Conservation (phyloP, 2,329 filamentous ascomycete genomes). For the Claviceps purpurea region DNA sequence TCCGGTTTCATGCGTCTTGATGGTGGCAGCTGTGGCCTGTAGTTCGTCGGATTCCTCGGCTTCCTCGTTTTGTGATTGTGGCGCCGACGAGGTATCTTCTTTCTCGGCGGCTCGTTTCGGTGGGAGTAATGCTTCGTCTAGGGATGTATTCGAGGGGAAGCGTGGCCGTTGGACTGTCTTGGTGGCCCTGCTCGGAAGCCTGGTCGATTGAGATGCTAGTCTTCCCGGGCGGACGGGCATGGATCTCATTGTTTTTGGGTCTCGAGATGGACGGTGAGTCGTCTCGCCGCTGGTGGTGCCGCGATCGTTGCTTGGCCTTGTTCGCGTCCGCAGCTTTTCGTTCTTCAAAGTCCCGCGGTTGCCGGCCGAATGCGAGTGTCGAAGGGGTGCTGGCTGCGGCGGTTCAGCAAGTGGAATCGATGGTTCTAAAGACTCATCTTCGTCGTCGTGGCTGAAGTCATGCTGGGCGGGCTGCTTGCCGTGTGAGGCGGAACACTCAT, state of each 20-base stretch:
- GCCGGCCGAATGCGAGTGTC: slow-evolving; percentile 36
- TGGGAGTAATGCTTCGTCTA: slow-evolving; percentile 21
- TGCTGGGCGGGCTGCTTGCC: slow-evolving; percentile 16
- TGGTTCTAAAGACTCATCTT: slow-evolving; percentile 17
- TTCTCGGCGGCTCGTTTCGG: slow-evolving; percentile 5
- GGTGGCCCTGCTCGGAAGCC: slow-evolving; percentile 1
- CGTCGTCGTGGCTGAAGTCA: slow-evolving; percentile 9
- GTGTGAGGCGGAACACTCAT: slow-evolving; percentile 28
- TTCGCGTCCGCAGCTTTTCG: slow-evolving; percentile 13
- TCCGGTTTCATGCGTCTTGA: not conserved
- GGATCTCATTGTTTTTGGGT: slow-evolving; percentile 13
- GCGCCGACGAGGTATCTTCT: slow-evolving; percentile 5
- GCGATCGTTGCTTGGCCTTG: slow-evolving; percentile 28
- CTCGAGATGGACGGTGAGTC: slow-evolving; percentile 20
- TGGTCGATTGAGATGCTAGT: slow-evolving; percentile 2
- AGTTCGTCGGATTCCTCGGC: not conserved
- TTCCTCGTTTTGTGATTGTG: slow-evolving; percentile 1
- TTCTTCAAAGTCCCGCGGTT: slow-evolving; percentile 25
- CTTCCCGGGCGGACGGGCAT: slow-evolving; percentile 12
- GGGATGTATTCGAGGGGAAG: slow-evolving; percentile 17
- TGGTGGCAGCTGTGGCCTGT: not conserved
- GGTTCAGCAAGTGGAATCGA: slow-evolving; percentile 34
- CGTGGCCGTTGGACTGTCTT: slow-evolving; percentile 10
- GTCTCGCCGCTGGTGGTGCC: slow-evolving; percentile 35
- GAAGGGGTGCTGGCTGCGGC: slow-evolving; percentile 37